Conservation (phyloP, 2,329 filamentous ascomycete species). For the Claviceps pusilla region DNA sequence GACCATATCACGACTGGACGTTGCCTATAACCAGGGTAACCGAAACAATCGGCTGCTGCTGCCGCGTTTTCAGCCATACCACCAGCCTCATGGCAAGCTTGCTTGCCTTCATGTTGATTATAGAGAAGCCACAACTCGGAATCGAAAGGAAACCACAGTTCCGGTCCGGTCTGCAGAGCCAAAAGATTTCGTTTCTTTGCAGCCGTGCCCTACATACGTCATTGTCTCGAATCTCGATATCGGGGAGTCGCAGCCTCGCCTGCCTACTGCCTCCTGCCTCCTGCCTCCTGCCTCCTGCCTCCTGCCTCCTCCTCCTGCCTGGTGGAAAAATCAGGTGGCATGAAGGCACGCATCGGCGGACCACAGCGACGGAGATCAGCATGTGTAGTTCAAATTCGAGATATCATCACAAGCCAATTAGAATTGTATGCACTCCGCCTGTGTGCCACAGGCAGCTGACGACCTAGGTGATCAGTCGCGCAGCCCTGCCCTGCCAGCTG, state of each 20-base stretch:
- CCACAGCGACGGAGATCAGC: background rate
- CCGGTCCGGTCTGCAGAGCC: background rate
- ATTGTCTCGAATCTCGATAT: background rate
- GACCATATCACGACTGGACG: conserved; percentile 4
- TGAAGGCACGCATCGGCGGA: background rate
- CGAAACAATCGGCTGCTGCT: background rate
- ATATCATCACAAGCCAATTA: background rate
- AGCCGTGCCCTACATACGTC: background rate
- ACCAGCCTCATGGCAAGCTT: background rate
- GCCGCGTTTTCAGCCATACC: background rate
- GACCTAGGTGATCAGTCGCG: background rate
- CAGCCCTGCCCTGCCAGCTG: background rate
- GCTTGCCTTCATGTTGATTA: background rate
- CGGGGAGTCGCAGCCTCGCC: background rate
- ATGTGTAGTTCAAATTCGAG: background rate
- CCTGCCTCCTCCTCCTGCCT: no score
- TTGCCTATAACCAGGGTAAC: background rate
- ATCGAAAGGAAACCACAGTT: background rate
- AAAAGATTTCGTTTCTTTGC: background rate
- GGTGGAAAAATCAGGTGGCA: background rate
- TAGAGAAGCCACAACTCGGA: background rate
- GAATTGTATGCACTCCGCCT: background rate
- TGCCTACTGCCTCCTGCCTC: background rate
- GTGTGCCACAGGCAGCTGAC: background rate
- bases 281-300: no score